phyloP scores from a whole-genome alignment of 768 basidiomycete genomes.

The Suillus luteus region DNA sequence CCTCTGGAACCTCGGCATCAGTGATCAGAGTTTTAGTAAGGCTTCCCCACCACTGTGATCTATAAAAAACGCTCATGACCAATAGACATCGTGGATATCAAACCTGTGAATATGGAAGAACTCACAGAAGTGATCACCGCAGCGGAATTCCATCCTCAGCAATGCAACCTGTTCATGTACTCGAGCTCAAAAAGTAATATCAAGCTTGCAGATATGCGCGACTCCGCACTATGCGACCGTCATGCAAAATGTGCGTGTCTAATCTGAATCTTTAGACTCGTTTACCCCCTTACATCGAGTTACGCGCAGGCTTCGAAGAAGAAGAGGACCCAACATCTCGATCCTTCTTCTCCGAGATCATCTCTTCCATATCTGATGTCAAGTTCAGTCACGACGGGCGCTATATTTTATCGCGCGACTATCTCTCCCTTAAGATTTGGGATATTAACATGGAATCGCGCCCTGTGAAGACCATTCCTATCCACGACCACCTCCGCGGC shows the following conservation, averaged over 20 bases:
- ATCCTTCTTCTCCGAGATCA: conserved; percentile 99
- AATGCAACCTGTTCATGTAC: conserved; percentile 99
- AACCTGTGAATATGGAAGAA: conserved; percentile 99
- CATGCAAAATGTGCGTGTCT: conserved; percentile 86
- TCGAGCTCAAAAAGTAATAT: conserved; percentile 99
- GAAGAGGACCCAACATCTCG: conserved; percentile 97
- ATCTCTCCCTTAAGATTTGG: conserved; percentile 98
- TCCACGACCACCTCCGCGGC: conserved; percentile 95
- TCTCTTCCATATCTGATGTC: conserved; percentile 99
- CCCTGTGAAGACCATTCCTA: conserved; percentile 96
- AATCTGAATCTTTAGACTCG: conserved; percentile 8
- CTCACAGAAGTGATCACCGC: conserved; percentile 99
- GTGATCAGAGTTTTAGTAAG: conserved; percentile 98
- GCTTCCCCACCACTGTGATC: conserved; percentile 20
- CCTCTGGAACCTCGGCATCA: conserved; percentile 97
- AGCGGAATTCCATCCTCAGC: conserved; percentile 95
- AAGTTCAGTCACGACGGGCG: conserved; percentile 98
- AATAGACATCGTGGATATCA: conserved; percentile 98
- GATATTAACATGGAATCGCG: conserved; percentile 98
- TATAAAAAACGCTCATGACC: conserved; percentile 1
- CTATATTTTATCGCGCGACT: conserved; percentile 96
- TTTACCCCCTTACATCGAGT: conserved; percentile 18
- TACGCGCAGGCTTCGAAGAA: conserved; percentile 86
- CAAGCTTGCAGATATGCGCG: conserved; percentile 99
- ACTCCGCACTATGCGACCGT: conserved; percentile 93